Conservation (phyloP, 2,329 filamentous ascomycete species). For the Pseudogymnoascus sp. region DNA sequence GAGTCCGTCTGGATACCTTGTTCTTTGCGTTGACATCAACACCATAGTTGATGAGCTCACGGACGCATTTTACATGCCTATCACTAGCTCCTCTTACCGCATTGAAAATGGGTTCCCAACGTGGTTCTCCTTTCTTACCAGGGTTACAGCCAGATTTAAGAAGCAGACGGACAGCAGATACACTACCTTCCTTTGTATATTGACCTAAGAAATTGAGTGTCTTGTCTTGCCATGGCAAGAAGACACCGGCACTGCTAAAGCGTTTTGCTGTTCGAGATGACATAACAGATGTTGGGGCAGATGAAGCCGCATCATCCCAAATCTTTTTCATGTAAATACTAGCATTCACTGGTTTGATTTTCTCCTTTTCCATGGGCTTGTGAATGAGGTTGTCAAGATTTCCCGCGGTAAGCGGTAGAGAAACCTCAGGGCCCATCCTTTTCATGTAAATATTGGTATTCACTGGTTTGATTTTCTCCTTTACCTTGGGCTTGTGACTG, state of each 20-base stretch:
- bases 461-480: too few species aligned
- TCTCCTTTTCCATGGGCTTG: background rate
- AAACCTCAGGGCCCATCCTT: background rate
- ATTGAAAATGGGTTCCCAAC: constrained; percentile 14
- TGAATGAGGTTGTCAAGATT: background rate
- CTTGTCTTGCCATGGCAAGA: constrained; percentile 16
- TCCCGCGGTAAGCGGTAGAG: background rate
- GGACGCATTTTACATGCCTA: constrained; percentile 15
- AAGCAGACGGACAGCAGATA: constrained; percentile 3
- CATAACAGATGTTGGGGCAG: constrained; percentile 17
- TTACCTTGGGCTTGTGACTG: background rate
- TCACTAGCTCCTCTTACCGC: constrained; percentile 15
- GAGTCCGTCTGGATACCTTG: constrained; percentile 12
- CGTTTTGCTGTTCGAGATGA: constrained; percentile 14
- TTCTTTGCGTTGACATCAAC: constrained; percentile 13
- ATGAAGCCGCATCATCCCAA: constrained; percentile 16
- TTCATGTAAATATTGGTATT: too few species aligned
- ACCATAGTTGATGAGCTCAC: constrained; percentile 13
- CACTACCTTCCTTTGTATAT: constrained; percentile 14
- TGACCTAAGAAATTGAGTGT: constrained; percentile 14
- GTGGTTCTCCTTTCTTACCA: constrained; percentile 13
- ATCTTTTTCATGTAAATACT: constrained; percentile 16
- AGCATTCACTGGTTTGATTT: constrained; percentile 12
- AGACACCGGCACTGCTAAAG: constrained; percentile 13
- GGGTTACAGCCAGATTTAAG: constrained; percentile 14